phyloP scores from a whole-genome alignment of 2,329 filamentous ascomycete genomes.

The Hypoxylon sp. region DNA sequence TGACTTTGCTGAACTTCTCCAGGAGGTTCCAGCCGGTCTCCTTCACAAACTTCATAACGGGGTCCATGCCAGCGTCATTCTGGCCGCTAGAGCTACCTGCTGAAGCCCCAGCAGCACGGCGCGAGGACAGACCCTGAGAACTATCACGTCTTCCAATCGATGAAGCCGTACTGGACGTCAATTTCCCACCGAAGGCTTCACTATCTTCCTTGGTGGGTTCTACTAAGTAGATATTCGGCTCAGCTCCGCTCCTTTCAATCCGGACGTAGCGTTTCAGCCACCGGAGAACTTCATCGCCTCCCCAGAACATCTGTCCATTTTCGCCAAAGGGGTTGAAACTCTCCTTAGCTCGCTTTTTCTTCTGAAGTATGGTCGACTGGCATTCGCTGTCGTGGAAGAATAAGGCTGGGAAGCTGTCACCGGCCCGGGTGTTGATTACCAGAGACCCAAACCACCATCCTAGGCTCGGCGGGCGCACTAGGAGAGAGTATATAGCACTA shows the following conservation, averaged over 20 bases:
- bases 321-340: conserved; percentile 93
- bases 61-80: conserved; percentile 81
- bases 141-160: conserved; percentile 61
- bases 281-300: conserved; percentile 91
- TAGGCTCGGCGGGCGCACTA: conserved; percentile 90
- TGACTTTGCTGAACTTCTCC: conserved; percentile 97
- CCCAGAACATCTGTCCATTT: conserved; percentile 93
- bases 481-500: conserved; percentile 88
- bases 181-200: conserved; percentile 80
- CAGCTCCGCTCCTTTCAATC: conserved; percentile 86
- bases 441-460: conserved; percentile 99
- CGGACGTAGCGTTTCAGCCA: conserved; percentile 90
- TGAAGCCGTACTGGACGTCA: conserved; percentile 63
- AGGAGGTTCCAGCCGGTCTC: conserved; percentile 96
- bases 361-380: conserved; percentile 93
- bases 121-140: conserved; percentile 50
- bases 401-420: conserved; percentile 93
- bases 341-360: conserved; percentile 86
- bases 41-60: conserved; percentile 92
- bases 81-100: conserved; percentile 57
- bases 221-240: conserved; percentile 91
- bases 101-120: conserved; percentile 57
- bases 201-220: conserved; percentile 90
- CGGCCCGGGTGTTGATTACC: conserved; percentile 90
- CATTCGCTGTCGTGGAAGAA: conserved; percentile 99